Evolutionary conservation across 768 basidiomycete species (phyloP), one percentile per base, ranked within the genome.

Genomic region (Glaciozyma martinii): DNA sequence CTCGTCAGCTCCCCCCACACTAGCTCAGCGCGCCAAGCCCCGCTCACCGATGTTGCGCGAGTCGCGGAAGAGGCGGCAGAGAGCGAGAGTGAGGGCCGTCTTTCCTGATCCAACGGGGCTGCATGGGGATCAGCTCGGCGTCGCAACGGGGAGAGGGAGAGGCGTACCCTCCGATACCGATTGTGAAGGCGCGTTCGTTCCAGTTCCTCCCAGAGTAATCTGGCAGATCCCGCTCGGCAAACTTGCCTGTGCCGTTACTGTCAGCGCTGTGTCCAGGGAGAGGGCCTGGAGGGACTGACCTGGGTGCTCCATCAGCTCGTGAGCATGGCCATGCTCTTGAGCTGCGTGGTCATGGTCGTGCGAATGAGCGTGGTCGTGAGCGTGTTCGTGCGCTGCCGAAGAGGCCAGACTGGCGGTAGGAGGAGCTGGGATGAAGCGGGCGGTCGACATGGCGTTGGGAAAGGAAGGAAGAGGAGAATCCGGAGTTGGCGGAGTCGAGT

Each of bases 91-190:
- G 70, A 97, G 78, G 0, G 94, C 94, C 0, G 94, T 97, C 80
- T 99, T 98, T 5, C 94, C 94, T 3, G 93, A 95, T 15, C 93
- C 93, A n/a, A 98, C 93, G 3, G 93, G 93, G 0, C 93, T 95
- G 68, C 5, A 29, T 3, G 23, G 5, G 18, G 25, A 16, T 16
- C 43, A 29, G 42, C 3, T 52, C 47, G 53, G 33, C 50, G 43
- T 19, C 25, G n/a, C 30, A n/a, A 56, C 23, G 52, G 19, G 33
- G 53, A n/a, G 33, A 9, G 25, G 37, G 33, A 44, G 12, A 37
- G 37, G 77, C 86, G 56, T 73, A 93, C 93, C 93, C 93, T 73
- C 94, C 94, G 61, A 98, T 97, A n/a, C 94, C 94, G 65, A 99
- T 80, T 0, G 94, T 98, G 78, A 97, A 99, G 1, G 89, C 95